phyloP scores from a whole-genome alignment of 2,329 filamentous ascomycete genomes.

The Pleomassaria siparia region DNA sequence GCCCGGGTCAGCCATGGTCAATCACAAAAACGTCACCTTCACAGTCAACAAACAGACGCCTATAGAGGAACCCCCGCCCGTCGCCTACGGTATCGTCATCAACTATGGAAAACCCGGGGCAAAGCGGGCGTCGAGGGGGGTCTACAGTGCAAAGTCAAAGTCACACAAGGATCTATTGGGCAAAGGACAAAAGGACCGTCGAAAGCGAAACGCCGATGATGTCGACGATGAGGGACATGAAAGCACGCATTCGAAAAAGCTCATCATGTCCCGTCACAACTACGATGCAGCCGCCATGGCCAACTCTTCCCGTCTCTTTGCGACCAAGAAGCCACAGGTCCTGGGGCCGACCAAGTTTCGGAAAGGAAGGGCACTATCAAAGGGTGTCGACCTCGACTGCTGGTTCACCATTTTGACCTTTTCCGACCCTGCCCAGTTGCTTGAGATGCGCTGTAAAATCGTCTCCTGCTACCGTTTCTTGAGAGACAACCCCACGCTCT shows the following conservation, averaged over 20 bases:
- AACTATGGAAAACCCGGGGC: constrained; percentile 36
- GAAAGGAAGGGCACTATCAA: constrained; percentile 27
- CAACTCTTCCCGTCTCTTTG: not conserved
- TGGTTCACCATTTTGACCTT: constrained; percentile 42
- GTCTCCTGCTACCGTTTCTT: constrained; percentile 39
- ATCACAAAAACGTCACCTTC: constrained; percentile 42
- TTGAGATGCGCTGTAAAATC: constrained; percentile 39
- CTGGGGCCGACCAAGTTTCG: constrained; percentile 31
- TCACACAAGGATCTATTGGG: constrained; percentile 33
- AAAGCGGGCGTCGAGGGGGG: constrained; percentile 24
- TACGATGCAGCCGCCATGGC: not conserved
- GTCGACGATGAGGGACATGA: not conserved
- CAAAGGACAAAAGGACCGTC: constrained; percentile 23
- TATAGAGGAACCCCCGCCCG: constrained; percentile 25
- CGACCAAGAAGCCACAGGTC: constrained; percentile 21
- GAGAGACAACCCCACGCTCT: constrained; percentile 39
- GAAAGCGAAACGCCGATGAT: constrained; percentile 22
- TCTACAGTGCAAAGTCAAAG: constrained; percentile 24
- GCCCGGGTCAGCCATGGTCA: constrained; percentile 41
- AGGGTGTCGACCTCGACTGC: constrained; percentile 34
- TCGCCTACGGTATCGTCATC: constrained; percentile 37
- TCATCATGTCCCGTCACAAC: constrained; percentile 1
- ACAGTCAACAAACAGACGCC: constrained; percentile 42
- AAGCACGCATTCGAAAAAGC: not conserved
- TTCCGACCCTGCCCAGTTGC: constrained; percentile 36